These are phyloP conservation scores for Axilococcus clingmanii DNA, from an alignment of 139 green algal species.

Conservation along the genomic window DNA sequence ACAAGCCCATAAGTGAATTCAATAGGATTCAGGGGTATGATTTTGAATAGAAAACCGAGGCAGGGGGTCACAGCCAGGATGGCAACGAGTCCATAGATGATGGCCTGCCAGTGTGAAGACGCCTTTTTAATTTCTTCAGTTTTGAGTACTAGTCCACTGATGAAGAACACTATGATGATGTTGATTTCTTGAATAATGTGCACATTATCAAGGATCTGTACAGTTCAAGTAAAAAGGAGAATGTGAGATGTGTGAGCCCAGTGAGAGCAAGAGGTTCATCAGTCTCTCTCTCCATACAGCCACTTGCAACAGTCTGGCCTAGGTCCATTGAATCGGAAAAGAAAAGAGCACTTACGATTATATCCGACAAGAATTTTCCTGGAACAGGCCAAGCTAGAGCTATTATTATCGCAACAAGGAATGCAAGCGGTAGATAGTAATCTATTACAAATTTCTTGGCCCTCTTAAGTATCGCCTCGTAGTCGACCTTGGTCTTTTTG, in stretches of 20 bases:
- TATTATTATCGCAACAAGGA: neutral
- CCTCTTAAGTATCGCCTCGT: neutral
- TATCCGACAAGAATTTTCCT: neutral
- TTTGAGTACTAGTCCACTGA: conserved; percentile 61
- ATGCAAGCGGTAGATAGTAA: neutral
- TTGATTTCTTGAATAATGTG: conserved; percentile 17
- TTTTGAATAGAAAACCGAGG: conserved; percentile 49
- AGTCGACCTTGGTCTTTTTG: neutral
- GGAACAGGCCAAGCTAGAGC: neutral
- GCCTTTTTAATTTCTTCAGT: conserved; percentile 48
- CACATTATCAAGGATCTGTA: neutral
- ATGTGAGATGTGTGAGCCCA: no score
- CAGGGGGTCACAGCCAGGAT: conserved; percentile 59
- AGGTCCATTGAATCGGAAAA: neutral
- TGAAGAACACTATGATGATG: conserved; percentile 50
- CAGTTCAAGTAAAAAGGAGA: neutral
- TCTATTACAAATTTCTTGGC: neutral
- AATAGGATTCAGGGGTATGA: conserved; percentile 34
- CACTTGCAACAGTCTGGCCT: neutral
- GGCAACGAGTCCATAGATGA: conserved; percentile 38
- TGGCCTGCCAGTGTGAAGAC: conserved; percentile 30
- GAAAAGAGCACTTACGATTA: neutral
- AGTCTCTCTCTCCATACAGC: no score
- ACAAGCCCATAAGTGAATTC: conserved; percentile 63
- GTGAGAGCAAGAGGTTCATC: no score